phyloP scores from a whole-genome alignment of 2,329 filamentous ascomycete species.

The Sarocladium kiliense region DNA sequence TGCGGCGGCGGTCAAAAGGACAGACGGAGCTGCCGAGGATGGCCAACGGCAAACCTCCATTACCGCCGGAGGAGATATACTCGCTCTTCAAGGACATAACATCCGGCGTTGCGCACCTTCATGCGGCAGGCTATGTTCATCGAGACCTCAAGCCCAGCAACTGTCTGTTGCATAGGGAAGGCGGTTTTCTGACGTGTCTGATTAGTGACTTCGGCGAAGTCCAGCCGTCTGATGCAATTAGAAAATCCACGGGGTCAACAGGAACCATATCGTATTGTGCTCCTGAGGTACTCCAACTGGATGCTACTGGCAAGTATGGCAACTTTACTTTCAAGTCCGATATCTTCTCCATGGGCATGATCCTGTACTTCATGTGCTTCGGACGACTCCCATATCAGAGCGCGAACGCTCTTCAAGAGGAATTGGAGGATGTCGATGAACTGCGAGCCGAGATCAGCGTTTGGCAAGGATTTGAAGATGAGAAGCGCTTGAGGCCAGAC shows the following conservation, averaged over 20 bases:
- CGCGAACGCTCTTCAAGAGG: conserved; percentile 81
- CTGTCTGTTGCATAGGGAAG: conserved; percentile 78
- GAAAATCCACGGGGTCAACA: conserved; percentile 88
- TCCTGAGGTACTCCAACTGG: conserved; percentile 78
- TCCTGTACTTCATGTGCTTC: conserved; percentile 97
- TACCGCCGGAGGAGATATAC: conserved; percentile 87
- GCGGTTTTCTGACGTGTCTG: conserved; percentile 67
- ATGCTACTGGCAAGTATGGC: conserved; percentile 65
- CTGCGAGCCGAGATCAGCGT: conserved; percentile 78
- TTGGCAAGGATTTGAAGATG: conserved; percentile 84
- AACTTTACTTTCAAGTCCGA: conserved; percentile 98
- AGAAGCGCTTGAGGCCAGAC: conserved; percentile 69
- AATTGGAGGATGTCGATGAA: conserved; percentile 83
- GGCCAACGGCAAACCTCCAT: conserved; percentile 22
- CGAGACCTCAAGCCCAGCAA: conserved; percentile 95
- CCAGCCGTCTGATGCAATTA: conserved; percentile 72
- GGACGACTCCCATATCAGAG: conserved; percentile 78
- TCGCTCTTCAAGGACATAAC: conserved; percentile 96
- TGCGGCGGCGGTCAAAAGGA: conserved; percentile 76
- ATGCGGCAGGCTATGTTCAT: conserved; percentile 89
- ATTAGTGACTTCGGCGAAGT: conserved; percentile 99
- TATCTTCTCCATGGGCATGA: conserved; percentile 98
- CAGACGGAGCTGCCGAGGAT: conserved; percentile 56
- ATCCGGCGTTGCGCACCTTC: conserved; percentile 83
- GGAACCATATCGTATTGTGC: conserved; percentile 98